Evolutionary conservation across 805 yeast species (phyloP).

Genomic region (Saccharomycopsis sp.): DNA sequence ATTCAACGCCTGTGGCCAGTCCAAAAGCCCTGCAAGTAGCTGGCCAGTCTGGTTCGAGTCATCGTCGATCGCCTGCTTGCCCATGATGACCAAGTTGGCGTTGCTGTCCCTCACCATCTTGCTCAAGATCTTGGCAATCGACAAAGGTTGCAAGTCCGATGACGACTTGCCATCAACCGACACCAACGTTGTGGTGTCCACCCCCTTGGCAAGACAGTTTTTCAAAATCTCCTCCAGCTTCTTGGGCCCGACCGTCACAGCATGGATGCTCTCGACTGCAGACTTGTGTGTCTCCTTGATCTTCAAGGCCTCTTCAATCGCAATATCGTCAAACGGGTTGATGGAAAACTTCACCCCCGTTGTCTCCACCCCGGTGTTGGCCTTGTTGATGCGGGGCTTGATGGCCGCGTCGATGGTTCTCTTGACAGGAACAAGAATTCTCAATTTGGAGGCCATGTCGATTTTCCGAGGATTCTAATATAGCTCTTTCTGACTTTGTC

Average conservation of each 20-base stretch:
- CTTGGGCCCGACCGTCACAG: slow-evolving; percentile 81
- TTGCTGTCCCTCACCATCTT: slow-evolving; percentile 61
- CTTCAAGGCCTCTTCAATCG: slow-evolving; percentile 87
- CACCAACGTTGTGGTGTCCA: slow-evolving; percentile 73
- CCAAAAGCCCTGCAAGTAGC: slow-evolving; percentile 54
- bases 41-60: slow-evolving; percentile 95
- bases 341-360: slow-evolving; percentile 86
- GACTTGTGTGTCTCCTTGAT: slow-evolving; percentile 58
- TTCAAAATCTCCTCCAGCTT: slow-evolving; percentile 84
- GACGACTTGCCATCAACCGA: slow-evolving; percentile 52
- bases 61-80: slow-evolving; percentile 95
- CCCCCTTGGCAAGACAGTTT: slow-evolving; percentile 91
- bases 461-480: too few relatives aligned
- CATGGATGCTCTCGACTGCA: slow-evolving; percentile 74
- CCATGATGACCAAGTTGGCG: slow-evolving; percentile 76
- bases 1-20: slow-evolving; percentile 21
- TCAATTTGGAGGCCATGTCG: slow-evolving; percentile 33
- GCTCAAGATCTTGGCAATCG: slow-evolving; percentile 77
- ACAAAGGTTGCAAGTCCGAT: slow-evolving; percentile 69
- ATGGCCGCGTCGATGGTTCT: slow-evolving; percentile 91
- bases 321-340: slow-evolving; percentile 97
- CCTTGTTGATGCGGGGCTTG: slow-evolving; percentile 83
- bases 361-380: slow-evolving; percentile 76
- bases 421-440: slow-evolving; percentile 87
- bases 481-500: background rate